Conservation (phyloP, 345 rosid species). For the Nephelium lappaceum region DNA sequence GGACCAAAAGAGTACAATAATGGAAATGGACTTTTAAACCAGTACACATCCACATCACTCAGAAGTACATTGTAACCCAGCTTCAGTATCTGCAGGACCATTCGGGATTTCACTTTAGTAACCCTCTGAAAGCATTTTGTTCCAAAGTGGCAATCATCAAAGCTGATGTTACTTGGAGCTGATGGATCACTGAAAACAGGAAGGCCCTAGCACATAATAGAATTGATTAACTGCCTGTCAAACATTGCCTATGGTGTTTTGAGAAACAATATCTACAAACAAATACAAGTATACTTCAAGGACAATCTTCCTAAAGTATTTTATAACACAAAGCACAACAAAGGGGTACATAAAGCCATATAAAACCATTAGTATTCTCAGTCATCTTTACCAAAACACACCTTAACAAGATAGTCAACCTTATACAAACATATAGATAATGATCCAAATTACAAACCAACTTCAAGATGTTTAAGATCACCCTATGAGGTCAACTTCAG, state of each 20-base stretch:
- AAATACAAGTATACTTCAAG: constrained; percentile 9
- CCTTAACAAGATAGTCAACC: background rate
- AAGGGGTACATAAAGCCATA: background rate
- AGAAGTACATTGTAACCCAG: constrained; percentile 85
- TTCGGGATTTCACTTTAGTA: constrained; percentile 90
- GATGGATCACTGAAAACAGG: constrained; percentile 83
- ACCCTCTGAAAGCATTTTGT: constrained; percentile 89
- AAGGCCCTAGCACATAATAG: constrained; percentile 57
- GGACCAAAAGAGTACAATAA: constrained; percentile 68
- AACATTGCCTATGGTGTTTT: background rate
- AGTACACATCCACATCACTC: constrained; percentile 89
- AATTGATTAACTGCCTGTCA: constrained; percentile 13
- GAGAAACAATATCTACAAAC: constrained; percentile 1
- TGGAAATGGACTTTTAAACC: constrained; percentile 82
- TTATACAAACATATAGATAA: constrained; percentile 3
- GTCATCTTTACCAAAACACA: background rate
- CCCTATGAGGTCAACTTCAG: background rate
- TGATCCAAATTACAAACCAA: background rate
- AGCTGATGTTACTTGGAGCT: constrained; percentile 76
- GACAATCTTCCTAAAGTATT: background rate
- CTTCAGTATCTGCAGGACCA: constrained; percentile 78
- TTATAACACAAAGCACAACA: background rate
- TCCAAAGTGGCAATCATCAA: constrained; percentile 90
- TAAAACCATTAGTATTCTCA: background rate
- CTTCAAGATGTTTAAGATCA: background rate